phyloP scores from a whole-genome alignment of 108 stramenopile genomes.

The Nannochloropsis oceanica region DNA sequence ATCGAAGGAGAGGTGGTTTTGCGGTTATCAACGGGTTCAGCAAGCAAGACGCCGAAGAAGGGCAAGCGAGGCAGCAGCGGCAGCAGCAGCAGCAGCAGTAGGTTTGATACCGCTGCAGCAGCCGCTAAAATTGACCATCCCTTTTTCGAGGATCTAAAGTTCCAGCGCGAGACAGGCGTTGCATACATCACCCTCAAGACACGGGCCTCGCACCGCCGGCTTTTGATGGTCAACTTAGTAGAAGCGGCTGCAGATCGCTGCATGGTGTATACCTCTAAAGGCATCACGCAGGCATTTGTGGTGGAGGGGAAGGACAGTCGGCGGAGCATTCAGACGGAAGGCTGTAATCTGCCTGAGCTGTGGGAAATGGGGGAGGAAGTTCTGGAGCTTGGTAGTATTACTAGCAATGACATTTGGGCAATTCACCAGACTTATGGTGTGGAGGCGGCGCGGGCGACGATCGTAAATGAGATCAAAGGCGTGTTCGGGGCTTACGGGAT shows the following conservation, averaged over 20 bases:
- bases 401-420: conserved; percentile 80
- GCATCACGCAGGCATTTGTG: conserved; percentile 62
- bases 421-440: conserved; percentile 84
- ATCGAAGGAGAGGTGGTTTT: neutral
- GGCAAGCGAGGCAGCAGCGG: neutral
- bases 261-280: conserved; percentile 55
- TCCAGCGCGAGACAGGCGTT: conserved; percentile 8
- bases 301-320: conserved; percentile 11
- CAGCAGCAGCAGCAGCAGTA: neutral
- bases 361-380: neutral
- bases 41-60: conserved; percentile 38
- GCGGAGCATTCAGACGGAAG: neutral
- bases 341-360: neutral
- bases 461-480: conserved; percentile 81
- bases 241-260: conserved; percentile 64
- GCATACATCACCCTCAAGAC: conserved; percentile 15
- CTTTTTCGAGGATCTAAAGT: conserved; percentile 3
- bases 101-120: neutral
- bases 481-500: conserved; percentile 99
- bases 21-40: neutral
- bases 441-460: conserved; percentile 81
- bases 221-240: conserved; percentile 92
- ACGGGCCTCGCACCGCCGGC: conserved; percentile 43
- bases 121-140: neutral
- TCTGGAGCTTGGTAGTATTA: neutral